Conservation (phyloP, 73 alveolate species). For the Uronychia binucleata region DNA sequence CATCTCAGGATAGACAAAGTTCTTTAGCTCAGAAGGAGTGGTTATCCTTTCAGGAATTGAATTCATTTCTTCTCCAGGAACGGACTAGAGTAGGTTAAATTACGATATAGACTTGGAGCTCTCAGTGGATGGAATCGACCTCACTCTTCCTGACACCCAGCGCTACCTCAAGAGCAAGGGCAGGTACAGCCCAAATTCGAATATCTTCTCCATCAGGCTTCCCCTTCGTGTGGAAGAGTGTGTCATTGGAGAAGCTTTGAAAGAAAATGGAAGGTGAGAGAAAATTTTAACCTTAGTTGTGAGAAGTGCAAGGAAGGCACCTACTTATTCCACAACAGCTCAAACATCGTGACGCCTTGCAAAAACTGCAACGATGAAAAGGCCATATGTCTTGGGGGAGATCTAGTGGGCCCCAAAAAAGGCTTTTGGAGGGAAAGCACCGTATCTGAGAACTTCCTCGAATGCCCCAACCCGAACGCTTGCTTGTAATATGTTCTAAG, state of each 20-base stretch:
- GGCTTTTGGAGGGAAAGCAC: slow-evolving; percentile 18
- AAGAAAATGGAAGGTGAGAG: not conserved
- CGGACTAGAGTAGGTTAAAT: not conserved
- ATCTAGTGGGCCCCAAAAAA: slow-evolving; percentile 7
- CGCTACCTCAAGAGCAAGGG: not conserved
- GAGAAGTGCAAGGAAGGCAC: slow-evolving; percentile 3
- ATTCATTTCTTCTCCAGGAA: not conserved
- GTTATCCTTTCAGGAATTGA: not conserved
- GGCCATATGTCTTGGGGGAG: slow-evolving; percentile 23
- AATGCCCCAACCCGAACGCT: not conserved
- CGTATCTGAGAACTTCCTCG: not conserved
- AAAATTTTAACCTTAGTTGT: not conserved
- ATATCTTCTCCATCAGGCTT: not conserved
- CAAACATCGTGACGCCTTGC: not conserved
- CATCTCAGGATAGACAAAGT: not conserved
- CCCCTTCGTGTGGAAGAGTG: not conserved
- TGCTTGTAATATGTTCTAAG: not conserved
- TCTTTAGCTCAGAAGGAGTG: not conserved
- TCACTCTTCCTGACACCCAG: not conserved
- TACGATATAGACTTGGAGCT: not conserved
- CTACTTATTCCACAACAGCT: not conserved
- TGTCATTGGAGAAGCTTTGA: slow-evolving; percentile 11
- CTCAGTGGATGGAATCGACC: not conserved
- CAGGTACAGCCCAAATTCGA: not conserved
- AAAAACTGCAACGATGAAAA: not conserved